Conservation (phyloP, 2,329 filamentous ascomycete species). For the Clarireedia hainanense region DNA sequence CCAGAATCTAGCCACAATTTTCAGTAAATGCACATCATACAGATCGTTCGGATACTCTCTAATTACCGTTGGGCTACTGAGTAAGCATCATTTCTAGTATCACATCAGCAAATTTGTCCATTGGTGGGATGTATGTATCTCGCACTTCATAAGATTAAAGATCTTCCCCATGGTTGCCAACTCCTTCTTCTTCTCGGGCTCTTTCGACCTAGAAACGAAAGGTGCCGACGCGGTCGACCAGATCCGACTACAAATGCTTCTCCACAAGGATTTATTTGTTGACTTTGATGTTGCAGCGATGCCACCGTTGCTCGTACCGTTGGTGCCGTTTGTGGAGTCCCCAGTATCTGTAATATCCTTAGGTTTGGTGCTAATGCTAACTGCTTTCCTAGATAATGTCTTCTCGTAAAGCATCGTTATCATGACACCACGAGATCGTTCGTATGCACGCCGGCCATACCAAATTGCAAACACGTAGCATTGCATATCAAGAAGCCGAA, state of each 20-base stretch:
- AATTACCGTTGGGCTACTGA: conserved; percentile 58
- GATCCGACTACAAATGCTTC: conserved; percentile 13
- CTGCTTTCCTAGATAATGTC: conserved; percentile 28
- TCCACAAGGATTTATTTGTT: conserved; percentile 5
- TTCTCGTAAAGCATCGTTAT: conserved; percentile 81
- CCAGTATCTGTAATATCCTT: conserved; percentile 10
- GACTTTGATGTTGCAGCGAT: conserved; percentile 11
- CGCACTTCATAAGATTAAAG: conserved; percentile 71
- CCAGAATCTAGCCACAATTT: conserved; percentile 55
- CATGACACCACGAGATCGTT: conserved; percentile 76
- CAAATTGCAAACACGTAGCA: conserved; percentile 63
- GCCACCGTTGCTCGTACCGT: conserved; percentile 1
- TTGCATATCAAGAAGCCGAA: conserved; percentile 56
- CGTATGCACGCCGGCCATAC: conserved; percentile 79
- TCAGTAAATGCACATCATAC: neutral
- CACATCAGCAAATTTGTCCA: conserved; percentile 1
- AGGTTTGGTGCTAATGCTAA: conserved; percentile 24
- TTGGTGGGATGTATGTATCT: neutral
- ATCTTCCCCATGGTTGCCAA: conserved; percentile 85
- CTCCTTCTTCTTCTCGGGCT: conserved; percentile 34
- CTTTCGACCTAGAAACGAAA: conserved; percentile 21
- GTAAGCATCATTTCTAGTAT: conserved; percentile 54
- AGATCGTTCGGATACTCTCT: neutral
- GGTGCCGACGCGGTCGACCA: conserved; percentile 23
- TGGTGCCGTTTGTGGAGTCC: neutral